A percentile compares a stretch with the other conserved stretches of the same genome.
These are phyloP conservation scores for Trichoderma semiorbis DNA, from an alignment of 2,329 filamentous ascomycete species.

Conservation along the genomic window DNA sequence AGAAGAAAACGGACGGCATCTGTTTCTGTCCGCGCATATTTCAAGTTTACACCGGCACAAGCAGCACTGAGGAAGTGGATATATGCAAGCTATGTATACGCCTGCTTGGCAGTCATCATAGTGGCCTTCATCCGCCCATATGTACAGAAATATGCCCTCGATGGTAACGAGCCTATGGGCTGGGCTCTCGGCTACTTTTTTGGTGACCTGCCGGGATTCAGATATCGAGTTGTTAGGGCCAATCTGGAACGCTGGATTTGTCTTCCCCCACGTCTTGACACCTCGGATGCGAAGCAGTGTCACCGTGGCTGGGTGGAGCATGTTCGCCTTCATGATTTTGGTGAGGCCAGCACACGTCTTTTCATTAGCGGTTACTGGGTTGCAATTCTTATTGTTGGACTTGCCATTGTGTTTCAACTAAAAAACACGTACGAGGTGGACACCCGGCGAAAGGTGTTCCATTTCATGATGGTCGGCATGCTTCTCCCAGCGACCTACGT, in stretches of 20 bases:
- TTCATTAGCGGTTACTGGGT: constrained; percentile 72
- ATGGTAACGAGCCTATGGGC: constrained; percentile 75
- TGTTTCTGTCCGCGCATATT: constrained; percentile 65
- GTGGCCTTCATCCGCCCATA: constrained; percentile 69
- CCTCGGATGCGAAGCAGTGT: constrained; percentile 37
- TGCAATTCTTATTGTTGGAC: constrained; percentile 63
- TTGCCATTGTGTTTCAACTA: constrained; percentile 71
- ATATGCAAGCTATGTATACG: constrained; percentile 78
- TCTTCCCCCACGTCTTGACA: constrained; percentile 51
- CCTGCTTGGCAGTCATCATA: constrained; percentile 61
- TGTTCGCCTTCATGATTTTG: constrained; percentile 61
- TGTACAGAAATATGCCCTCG: constrained; percentile 63
- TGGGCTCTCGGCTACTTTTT: constrained; percentile 91
- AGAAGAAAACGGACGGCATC: constrained; percentile 64
- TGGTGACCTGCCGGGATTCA: constrained; percentile 69
- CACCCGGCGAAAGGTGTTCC: constrained; percentile 93
- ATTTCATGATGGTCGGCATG: constrained; percentile 98
- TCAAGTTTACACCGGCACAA: constrained; percentile 76
- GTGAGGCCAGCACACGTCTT: constrained; percentile 78
- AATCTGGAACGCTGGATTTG: constrained; percentile 73
- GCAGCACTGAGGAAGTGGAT: constrained; percentile 74
- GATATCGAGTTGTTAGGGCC: constrained; percentile 65
- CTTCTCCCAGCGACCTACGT: constrained; percentile 82
- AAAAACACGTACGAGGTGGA: constrained; percentile 84
- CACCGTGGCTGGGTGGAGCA: constrained; percentile 60